phyloP scores from a whole-genome alignment of 2,329 filamentous ascomycete genomes.

The Zymoseptoria brevis region DNA sequence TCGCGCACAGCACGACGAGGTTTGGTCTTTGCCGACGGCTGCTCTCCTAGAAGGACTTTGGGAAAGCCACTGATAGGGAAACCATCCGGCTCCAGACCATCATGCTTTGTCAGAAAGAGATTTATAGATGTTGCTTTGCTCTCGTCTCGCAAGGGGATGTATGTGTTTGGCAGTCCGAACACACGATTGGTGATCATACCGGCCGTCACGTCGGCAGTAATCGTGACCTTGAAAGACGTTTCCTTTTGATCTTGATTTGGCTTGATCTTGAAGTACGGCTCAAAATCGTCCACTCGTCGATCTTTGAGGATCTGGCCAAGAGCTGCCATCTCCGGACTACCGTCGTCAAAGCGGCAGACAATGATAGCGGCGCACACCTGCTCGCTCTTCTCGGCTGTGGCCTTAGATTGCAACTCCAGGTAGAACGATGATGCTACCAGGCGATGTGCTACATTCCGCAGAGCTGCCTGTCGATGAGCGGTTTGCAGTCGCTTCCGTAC shows the following conservation, averaged over 20 bases:
- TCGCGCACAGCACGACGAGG: constrained; percentile 15
- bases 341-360: constrained; percentile 29
- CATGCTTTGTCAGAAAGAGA: constrained; percentile 27
- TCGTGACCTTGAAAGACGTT: constrained; percentile 18
- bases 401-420: constrained; percentile 29
- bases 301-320: constrained; percentile 27
- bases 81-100: constrained; percentile 26
- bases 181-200: constrained; percentile 24
- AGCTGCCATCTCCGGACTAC: constrained; percentile 25
- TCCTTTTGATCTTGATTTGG: constrained; percentile 19
- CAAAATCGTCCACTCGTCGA: constrained; percentile 23
- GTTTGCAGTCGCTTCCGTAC: constrained; percentile 25
- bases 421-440: constrained; percentile 34
- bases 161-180: constrained; percentile 26
- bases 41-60: constrained; percentile 25
- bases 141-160: constrained; percentile 27
- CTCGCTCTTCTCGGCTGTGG: constrained; percentile 25
- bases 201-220: constrained; percentile 20
- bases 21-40: constrained; percentile 5
- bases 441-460: constrained; percentile 28
- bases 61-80: constrained; percentile 32
- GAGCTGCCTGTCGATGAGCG: constrained; percentile 23
- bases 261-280: constrained; percentile 29
- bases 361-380: constrained; percentile 27
- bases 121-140: constrained; percentile 26